phyloP scores from a whole-genome alignment of 2,329 filamentous ascomycete species.

The Calonectria fujianensis region DNA sequence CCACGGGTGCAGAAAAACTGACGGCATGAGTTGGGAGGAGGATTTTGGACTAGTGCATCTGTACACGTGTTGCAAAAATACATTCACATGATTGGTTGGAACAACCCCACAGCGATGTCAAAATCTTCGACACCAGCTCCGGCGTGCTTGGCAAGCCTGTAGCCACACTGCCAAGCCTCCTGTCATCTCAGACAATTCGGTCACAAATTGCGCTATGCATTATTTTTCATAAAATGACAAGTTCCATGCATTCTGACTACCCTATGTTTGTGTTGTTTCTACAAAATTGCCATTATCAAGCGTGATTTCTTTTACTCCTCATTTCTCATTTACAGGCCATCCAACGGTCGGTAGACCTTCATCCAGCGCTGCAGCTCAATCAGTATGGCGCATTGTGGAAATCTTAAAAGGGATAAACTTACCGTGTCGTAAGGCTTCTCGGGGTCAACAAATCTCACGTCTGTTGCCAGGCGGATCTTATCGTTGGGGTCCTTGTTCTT shows the following conservation, averaged over 20 bases:
- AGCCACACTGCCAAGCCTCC: not conserved
- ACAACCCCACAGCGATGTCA: not conserved
- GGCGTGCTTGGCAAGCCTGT: not conserved
- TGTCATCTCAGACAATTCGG: too few species aligned
- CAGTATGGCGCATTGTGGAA: not conserved
- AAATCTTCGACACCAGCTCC: not conserved
- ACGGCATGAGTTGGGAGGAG: not conserved
- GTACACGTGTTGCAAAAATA: not conserved
- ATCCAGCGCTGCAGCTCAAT: slow-evolving; percentile 21
- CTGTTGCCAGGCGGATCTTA: slow-evolving; percentile 39
- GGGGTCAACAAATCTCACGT: slow-evolving; percentile 36
- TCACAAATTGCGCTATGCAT: not conserved
- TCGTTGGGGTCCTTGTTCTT: slow-evolving; percentile 40
- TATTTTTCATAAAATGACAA: not conserved
- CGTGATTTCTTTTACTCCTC: not conserved
- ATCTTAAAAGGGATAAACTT: not conserved
- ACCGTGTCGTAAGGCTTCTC: slow-evolving; percentile 34
- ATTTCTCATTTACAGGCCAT: slow-evolving; percentile 26
- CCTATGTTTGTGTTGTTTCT: not conserved
- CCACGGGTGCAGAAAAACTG: not conserved
- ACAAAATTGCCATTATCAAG: not conserved
- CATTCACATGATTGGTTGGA: not conserved
- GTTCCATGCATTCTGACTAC: not conserved
- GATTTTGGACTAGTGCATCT: not conserved
- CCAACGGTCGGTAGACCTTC: slow-evolving; percentile 35